Conservation (phyloP, 345 rosid species). For the Microcos paniculata region DNA sequence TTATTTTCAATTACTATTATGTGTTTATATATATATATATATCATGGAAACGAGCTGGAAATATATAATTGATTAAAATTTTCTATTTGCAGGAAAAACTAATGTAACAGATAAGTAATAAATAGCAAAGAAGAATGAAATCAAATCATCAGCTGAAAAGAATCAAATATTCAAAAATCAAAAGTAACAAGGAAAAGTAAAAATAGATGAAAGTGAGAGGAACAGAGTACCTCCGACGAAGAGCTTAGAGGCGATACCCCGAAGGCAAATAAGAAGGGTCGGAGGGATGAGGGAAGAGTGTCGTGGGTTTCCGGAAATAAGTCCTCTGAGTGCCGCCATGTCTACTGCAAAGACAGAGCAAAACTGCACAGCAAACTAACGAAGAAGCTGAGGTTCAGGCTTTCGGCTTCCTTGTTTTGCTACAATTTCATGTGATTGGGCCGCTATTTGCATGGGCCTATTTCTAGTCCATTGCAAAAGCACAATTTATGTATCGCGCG, state of each 20-base stretch:
- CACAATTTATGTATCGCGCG: neutral
- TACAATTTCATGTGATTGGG: neutral
- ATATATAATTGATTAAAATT: neutral
- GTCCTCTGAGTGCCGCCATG: conserved; percentile 64
- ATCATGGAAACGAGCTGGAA: too few relatives aligned
- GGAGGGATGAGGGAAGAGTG: conserved; percentile 14
- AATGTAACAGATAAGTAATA: neutral
- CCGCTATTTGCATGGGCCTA: neutral
- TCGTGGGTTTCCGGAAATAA: conserved; percentile 28
- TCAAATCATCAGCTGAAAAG: neutral
- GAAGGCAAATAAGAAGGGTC: conserved; percentile 37
- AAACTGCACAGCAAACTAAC: neutral
- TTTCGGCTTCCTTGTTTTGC: neutral
- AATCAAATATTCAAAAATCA: neutral
- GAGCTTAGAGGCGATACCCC: conserved; percentile 73
- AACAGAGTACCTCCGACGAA: conserved; percentile 63
- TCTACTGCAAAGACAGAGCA: neutral
- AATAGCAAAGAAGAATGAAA: neutral
- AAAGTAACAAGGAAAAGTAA: neutral
- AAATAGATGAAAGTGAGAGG: neutral
- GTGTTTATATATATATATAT: too few relatives aligned
- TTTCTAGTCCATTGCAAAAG: neutral
- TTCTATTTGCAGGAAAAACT: neutral
- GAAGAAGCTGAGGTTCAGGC: neutral
- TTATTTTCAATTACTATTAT: neutral